phyloP scores from a whole-genome alignment of 306 rosid genomes.

The Phaseolus lunatus region DNA sequence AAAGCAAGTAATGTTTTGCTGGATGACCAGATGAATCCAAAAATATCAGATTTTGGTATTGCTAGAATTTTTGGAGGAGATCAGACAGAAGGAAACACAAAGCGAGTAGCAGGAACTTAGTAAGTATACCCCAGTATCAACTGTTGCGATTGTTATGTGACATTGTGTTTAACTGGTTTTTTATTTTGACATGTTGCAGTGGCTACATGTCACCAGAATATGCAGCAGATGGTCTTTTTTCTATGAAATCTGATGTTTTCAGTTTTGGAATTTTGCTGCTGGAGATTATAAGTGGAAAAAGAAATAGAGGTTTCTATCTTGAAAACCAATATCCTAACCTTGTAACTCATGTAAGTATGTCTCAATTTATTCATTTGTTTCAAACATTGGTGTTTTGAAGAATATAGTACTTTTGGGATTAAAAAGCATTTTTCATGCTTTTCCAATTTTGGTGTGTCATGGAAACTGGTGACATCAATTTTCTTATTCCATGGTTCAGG shows the following conservation, averaged over 20 bases:
- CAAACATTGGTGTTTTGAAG: too few relatives aligned
- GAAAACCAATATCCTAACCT: constrained; percentile 46
- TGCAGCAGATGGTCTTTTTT: constrained; percentile 54
- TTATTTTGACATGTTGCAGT: not conserved
- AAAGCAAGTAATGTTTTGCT: constrained; percentile 45
- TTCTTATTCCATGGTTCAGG: constrained; percentile 45
- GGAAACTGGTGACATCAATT: not conserved
- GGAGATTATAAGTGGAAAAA: constrained; percentile 67
- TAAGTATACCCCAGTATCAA: constrained; percentile 37
- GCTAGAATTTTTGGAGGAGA: constrained; percentile 46
- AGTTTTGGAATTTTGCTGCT: constrained; percentile 59
- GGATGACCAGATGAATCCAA: constrained; percentile 45
- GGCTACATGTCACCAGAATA: constrained; percentile 75
- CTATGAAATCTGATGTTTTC: constrained; percentile 50
- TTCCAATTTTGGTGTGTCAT: not conserved
- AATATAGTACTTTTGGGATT: not conserved
- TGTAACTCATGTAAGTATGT: constrained; percentile 60
- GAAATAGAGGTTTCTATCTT: constrained; percentile 51
- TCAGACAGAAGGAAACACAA: constrained; percentile 56
- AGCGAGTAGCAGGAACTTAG: constrained; percentile 59
- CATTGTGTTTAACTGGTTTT: not conserved
- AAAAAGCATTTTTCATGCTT: not conserved
- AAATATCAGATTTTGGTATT: constrained; percentile 63
- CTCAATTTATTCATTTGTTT: not conserved
- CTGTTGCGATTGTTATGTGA: not conserved